Evolutionary conservation across 169 alveolate species (phyloP).

Genomic region (Plasmodium vinckei): DNA sequence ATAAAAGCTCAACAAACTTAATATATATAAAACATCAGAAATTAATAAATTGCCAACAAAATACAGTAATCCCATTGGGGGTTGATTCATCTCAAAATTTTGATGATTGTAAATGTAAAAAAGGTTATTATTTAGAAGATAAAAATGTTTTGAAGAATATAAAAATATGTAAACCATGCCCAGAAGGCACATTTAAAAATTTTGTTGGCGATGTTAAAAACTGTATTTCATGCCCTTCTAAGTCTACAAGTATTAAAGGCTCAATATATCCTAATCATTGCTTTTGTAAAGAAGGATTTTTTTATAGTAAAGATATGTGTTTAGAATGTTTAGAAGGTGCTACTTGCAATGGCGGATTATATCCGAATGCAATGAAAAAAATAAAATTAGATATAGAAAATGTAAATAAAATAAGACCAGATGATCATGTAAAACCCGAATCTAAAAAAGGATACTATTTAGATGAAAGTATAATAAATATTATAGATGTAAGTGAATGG

Average conservation of each 20-base stretch:
- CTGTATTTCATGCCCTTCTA: conserved; percentile 86
- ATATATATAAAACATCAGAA: conserved; percentile 54
- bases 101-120: conserved; percentile 88
- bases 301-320: conserved; percentile 85
- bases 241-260: conserved; percentile 85
- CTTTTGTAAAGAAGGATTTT: conserved; percentile 86
- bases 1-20: conserved; percentile 16
- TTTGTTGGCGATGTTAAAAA: conserved; percentile 86
- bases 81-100: conserved; percentile 84
- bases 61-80: conserved; percentile 88
- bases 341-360: conserved; percentile 86
- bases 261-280: conserved; percentile 87
- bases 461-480: conserved; percentile 78
- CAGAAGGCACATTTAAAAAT: conserved; percentile 87
- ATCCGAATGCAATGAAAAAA: conserved; percentile 39
- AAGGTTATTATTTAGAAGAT: conserved; percentile 82
- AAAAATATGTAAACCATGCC: conserved; percentile 85
- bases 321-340: conserved; percentile 89
- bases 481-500: conserved; percentile 86
- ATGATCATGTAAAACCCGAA: conserved; percentile 87
- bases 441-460: conserved; percentile 85
- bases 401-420: conserved; percentile 53
- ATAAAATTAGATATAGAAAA: conserved; percentile 70
- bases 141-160: conserved; percentile 17
- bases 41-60: conserved; percentile 82